Conservation (phyloP, 192 early-diverging fungal species). For the Gryganskiella cystojenkinii region DNA sequence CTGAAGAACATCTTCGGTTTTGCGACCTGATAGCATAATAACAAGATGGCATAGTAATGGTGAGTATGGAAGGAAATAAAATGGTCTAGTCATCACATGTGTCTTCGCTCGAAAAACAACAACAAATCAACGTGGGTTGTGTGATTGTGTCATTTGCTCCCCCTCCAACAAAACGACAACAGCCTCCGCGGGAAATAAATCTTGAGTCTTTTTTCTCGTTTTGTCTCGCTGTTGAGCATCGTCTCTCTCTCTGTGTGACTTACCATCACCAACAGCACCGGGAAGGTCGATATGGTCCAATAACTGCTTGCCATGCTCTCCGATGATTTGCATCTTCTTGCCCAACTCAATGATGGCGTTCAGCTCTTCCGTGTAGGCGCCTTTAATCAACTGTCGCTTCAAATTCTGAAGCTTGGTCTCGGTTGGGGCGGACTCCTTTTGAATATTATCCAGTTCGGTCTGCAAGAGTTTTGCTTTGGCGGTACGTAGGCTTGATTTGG, state of each 20-base stretch:
- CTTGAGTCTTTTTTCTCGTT: too few relatives aligned
- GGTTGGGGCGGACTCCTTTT: constrained; percentile 33
- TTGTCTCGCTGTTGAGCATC: too few relatives aligned
- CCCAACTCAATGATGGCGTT: constrained; percentile 48
- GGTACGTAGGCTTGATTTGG: constrained; percentile 30
- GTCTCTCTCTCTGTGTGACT: constrained; percentile 2
- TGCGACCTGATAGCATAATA: constrained; percentile 46
- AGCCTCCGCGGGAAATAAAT: neutral
- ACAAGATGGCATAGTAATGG: too few relatives aligned
- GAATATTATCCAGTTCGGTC: constrained; percentile 38
- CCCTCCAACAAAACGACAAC: neutral
- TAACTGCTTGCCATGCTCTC: constrained; percentile 44
- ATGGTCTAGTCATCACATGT: too few relatives aligned
- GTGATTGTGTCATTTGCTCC: neutral
- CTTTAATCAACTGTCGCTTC: constrained; percentile 43
- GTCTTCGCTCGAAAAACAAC: too few relatives aligned
- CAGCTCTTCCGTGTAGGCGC: constrained; percentile 40
- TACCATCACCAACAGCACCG: constrained; percentile 27
- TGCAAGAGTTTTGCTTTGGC: constrained; percentile 36
- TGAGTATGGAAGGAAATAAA: too few relatives aligned
- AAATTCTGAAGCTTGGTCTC: constrained; percentile 32
- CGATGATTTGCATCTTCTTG: constrained; percentile 54
- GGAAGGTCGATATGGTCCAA: constrained; percentile 47
- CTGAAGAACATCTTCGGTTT: constrained; percentile 49
- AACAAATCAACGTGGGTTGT: neutral